These are phyloP conservation scores for Phytophthora podocarpi DNA, from an alignment of 352 stramenopile genomes.

Conservation along the genomic window DNA sequence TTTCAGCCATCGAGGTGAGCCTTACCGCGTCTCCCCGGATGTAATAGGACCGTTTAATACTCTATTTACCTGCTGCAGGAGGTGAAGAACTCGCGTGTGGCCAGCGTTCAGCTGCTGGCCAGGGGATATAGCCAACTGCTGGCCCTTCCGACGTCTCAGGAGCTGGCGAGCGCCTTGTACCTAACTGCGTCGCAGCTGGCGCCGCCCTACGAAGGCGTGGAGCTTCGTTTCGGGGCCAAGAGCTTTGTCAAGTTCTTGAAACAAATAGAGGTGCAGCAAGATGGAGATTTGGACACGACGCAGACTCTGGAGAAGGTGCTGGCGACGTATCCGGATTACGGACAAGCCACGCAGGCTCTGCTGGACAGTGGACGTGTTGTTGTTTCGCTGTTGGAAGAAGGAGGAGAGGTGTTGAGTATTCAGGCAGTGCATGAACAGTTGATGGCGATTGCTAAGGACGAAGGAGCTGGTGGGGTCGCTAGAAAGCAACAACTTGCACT, in stretches of 20 bases:
- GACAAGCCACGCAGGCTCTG: slow-evolving; percentile 52
- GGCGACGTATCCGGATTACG: slow-evolving; percentile 55
- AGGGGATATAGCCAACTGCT: slow-evolving; percentile 47
- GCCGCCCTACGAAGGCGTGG: slow-evolving; percentile 68
- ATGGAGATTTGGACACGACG: slow-evolving; percentile 1
- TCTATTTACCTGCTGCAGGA: slow-evolving; percentile 27
- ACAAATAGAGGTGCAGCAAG: slow-evolving; percentile 33
- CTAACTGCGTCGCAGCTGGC: slow-evolving; percentile 77
- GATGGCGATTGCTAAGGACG: slow-evolving; percentile 56
- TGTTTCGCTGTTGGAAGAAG: slow-evolving; percentile 9
- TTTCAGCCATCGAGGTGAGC: slow-evolving; percentile 58
- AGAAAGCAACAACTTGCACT: slow-evolving; percentile 72
- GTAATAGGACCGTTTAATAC: background rate
- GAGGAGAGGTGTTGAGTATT: slow-evolving; percentile 39
- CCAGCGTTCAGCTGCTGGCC: slow-evolving; percentile 54
- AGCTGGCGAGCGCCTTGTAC: slow-evolving; percentile 63
- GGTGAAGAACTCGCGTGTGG: slow-evolving; percentile 58
- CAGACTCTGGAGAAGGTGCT: slow-evolving; percentile 43
- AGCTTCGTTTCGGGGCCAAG: slow-evolving; percentile 75
- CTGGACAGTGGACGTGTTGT: slow-evolving; percentile 41
- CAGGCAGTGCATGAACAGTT: slow-evolving; percentile 60
- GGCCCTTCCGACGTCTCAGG: slow-evolving; percentile 31
- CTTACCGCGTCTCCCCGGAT: background rate
- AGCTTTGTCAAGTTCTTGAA: slow-evolving; percentile 64
- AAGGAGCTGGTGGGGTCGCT: slow-evolving; percentile 56